Percentiles rank a stretch among this genome's conserved stretches.
Conservation (phyloP, 177 flowering plant species). For the Vitis hybrid region DNA sequence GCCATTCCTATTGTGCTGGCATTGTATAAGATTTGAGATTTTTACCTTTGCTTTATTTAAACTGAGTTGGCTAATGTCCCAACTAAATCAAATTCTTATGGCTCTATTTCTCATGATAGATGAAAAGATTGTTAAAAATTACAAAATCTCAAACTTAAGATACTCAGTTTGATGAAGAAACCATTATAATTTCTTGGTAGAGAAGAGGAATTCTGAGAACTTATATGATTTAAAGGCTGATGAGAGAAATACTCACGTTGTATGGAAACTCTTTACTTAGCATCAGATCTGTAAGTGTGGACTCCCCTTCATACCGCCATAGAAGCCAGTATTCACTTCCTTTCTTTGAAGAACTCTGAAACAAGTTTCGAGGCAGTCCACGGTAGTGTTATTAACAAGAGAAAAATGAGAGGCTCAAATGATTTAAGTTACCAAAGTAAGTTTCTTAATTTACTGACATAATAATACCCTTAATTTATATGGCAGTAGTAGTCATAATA, state of each 20-base stretch:
- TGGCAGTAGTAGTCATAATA: slow-evolving; percentile 16
- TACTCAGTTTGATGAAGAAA: too few relatives aligned
- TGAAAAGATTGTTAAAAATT: too few relatives aligned
- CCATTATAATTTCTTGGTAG: neutral
- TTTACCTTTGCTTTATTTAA: too few relatives aligned
- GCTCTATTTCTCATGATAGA: too few relatives aligned
- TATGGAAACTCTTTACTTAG: slow-evolving; percentile 93
- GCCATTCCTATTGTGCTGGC: too few relatives aligned
- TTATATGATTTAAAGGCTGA: slow-evolving; percentile 1
- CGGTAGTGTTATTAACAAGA: neutral
- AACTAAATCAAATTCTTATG: too few relatives aligned
- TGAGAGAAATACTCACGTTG: slow-evolving; percentile 71
- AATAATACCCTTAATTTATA: slow-evolving; percentile 19
- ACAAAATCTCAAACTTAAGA: too few relatives aligned
- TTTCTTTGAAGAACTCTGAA: slow-evolving; percentile 81
- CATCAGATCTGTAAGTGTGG: slow-evolving; percentile 80
- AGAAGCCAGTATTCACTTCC: slow-evolving; percentile 88
- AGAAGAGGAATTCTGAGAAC: neutral
- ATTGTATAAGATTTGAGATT: too few relatives aligned
- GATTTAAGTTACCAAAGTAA: neutral
- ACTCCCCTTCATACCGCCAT: slow-evolving; percentile 92
- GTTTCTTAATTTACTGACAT: slow-evolving; percentile 3
- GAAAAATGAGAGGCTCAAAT: neutral
- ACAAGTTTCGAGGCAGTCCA: slow-evolving; percentile 8
- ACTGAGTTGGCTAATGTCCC: too few relatives aligned